phyloP scores from a whole-genome alignment of 768 basidiomycete species.

The Hericium rajendrae region DNA sequence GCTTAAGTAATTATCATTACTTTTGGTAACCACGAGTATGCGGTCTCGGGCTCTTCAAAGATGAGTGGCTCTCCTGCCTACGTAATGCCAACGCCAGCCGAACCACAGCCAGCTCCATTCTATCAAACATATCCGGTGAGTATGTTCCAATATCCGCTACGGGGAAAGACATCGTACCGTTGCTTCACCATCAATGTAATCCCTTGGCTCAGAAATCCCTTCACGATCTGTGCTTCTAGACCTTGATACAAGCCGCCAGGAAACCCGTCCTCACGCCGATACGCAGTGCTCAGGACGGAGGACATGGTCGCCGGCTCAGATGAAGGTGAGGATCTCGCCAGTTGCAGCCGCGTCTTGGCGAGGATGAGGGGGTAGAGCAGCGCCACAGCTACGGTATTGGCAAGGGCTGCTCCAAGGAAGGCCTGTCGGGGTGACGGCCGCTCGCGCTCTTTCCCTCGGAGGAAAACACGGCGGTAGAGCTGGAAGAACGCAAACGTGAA shows the following conservation, averaged over 20 bases:
- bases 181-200: slow-evolving; percentile 52
- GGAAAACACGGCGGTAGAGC: slow-evolving; percentile 32
- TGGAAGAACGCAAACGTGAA: slow-evolving; percentile 48
- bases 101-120: too few relatives aligned
- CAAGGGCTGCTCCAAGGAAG: slow-evolving; percentile 47
- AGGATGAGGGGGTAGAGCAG: slow-evolving; percentile 51
- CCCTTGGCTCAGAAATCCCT: slow-evolving; percentile 48
- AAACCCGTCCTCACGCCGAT: slow-evolving; percentile 16
- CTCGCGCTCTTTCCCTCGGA: slow-evolving; percentile 16
- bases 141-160: too few relatives aligned
- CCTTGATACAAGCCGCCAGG: slow-evolving; percentile 43
- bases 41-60: too few relatives aligned
- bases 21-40: too few relatives aligned
- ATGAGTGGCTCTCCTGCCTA: too few relatives aligned
- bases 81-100: too few relatives aligned
- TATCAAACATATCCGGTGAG: too few relatives aligned
- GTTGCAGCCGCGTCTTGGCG: slow-evolving; percentile 46
- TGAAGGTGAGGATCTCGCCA: slow-evolving; percentile 24
- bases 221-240: slow-evolving; percentile 38
- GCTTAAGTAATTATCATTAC: too few relatives aligned
- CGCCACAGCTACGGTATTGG: slow-evolving; percentile 39
- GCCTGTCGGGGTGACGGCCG: slow-evolving; percentile 33
- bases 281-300: slow-evolving; percentile 5
- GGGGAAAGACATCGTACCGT: slow-evolving; percentile 14
- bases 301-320: slow-evolving; percentile 18